A percentile compares a stretch with the other conserved stretches of the same genome.
phyloP scores from a whole-genome alignment of 2,329 filamentous ascomycete genomes.

The Acarospora socialis region DNA sequence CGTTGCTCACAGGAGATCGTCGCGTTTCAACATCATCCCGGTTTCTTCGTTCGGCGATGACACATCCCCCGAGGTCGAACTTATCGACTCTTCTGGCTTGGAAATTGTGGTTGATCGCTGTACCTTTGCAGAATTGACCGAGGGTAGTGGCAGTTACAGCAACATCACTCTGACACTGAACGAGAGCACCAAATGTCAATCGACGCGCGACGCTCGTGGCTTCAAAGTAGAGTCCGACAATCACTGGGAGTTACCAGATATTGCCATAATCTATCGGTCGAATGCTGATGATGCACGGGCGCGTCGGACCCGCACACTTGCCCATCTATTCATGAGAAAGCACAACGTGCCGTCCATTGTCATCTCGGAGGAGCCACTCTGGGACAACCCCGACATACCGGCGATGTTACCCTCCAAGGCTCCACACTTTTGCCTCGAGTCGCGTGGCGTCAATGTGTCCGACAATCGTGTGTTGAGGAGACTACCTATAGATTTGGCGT shows the following conservation, averaged over 20 bases:
- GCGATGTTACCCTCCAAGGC: slow-evolving; percentile 27
- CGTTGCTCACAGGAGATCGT: slow-evolving; percentile 27
- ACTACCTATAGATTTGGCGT: slow-evolving; percentile 33
- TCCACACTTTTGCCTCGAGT: slow-evolving; percentile 31
- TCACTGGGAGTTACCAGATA: slow-evolving; percentile 30
- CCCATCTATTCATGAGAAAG: slow-evolving; percentile 28
- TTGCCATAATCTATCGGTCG: slow-evolving; percentile 32
- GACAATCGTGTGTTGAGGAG: slow-evolving; percentile 14
- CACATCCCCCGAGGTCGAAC: slow-evolving; percentile 32
- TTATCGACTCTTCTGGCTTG: slow-evolving; percentile 32
- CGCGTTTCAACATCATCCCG: slow-evolving; percentile 34
- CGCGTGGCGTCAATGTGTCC: background rate
- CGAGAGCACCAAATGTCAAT: slow-evolving; percentile 24
- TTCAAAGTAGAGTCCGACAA: slow-evolving; percentile 26
- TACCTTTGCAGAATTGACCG: slow-evolving; percentile 20
- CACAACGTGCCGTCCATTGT: slow-evolving; percentile 31
- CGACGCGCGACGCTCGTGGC: slow-evolving; percentile 23
- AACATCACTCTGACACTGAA: slow-evolving; percentile 27
- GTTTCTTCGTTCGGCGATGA: slow-evolving; percentile 32
- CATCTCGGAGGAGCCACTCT: slow-evolving; percentile 30
- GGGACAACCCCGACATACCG: slow-evolving; percentile 22
- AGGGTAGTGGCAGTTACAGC: slow-evolving; percentile 16
- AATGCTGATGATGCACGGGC: slow-evolving; percentile 19
- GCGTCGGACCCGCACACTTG: slow-evolving; percentile 20
- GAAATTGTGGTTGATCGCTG: slow-evolving; percentile 36